Evolutionary conservation across 2,329 filamentous ascomycete genomes (phyloP), one percentile per base, ranked within the genome.

Genomic region (Colletotrichum sp.): DNA sequence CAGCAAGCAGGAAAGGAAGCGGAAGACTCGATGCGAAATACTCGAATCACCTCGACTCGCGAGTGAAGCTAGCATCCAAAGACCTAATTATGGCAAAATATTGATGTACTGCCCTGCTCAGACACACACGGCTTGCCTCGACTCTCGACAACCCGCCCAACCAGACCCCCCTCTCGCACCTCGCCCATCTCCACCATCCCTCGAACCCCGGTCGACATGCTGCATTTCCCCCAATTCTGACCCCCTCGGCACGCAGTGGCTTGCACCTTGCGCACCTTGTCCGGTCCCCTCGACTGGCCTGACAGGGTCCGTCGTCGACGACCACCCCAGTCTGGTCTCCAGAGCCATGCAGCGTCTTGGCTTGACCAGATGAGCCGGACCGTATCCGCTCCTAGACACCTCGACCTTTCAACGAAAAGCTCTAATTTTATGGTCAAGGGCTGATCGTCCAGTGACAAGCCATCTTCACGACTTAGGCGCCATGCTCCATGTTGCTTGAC

Each of bases 381-480:
- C 69, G 76, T 74, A 76, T 77, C 76, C 76, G 76, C 77, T 77
- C 72, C 72, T 71, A 76, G 69, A 74, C 66, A 30, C 44, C 64
- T 76, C 75, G 71, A 71, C 75, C 71, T 30, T 75, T 67, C 69
- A 76, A 64, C 25, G 71, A 69, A 30, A 63, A 70, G 72, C 84
- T 83, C 85, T 88, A 86, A 87, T 88, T 86, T 88, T 85, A 87
- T 86, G 82, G 80, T 77, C 80, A 82, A 78, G 80, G 78, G 78
- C 76, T 78, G 70, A 79, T 80, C 83, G 81, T 84, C 87, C 87
- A 87, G 82, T 87, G 82, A 86, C 84, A 86, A 81, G 82, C 82
- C 83, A 82, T 81, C 79, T 82, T 82, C 81, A 81, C 79, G 79
- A 81, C 80, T 80, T 87, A 87, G 84, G 84, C 87, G 87, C 87